These are phyloP conservation scores for Euphorbia schlechtendalii DNA, from an alignment of 441 rosid species.

Conservation along the genomic window DNA sequence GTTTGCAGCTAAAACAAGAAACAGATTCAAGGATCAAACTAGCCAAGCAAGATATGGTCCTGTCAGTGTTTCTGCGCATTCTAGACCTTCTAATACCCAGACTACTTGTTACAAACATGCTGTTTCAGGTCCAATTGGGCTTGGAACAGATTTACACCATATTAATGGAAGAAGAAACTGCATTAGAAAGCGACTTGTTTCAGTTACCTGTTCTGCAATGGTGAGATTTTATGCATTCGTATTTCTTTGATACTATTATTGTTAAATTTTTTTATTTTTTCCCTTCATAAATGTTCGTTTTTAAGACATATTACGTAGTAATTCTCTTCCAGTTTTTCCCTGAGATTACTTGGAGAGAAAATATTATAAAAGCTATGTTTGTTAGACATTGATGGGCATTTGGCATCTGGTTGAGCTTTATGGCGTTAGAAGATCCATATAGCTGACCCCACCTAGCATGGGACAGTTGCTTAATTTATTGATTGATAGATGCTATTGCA, in stretches of 20 bases:
- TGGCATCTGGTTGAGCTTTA: no score
- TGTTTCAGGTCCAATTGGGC: conserved; percentile 3
- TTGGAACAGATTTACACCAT: background rate
- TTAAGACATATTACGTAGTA: background rate
- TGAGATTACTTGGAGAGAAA: no score
- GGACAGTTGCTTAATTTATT: no score
- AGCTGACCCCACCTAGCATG: no score
- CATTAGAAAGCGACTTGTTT: conserved; percentile 12
- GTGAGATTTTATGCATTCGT: conserved; percentile 7
- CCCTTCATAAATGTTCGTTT: background rate
- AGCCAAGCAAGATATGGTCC: background rate
- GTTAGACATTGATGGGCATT: no score
- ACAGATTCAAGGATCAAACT: conserved; percentile 1
- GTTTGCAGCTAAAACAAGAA: conserved; percentile 4
- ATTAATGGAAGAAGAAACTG: conserved; percentile 7
- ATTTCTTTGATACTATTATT: no score
- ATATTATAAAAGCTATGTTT: no score
- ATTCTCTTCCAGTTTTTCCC: background rate
- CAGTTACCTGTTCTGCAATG: conserved; percentile 15
- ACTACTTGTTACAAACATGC: background rate
- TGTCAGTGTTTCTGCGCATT: background rate
- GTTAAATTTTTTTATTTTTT: no score
- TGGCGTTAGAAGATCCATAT: no score
- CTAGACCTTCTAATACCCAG: background rate
- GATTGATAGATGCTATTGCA: conserved; percentile 4